Evolutionary conservation across 1,284 basidiomycete genomes (phyloP).

Genomic region (Moesziomyces antarcticus): DNA sequence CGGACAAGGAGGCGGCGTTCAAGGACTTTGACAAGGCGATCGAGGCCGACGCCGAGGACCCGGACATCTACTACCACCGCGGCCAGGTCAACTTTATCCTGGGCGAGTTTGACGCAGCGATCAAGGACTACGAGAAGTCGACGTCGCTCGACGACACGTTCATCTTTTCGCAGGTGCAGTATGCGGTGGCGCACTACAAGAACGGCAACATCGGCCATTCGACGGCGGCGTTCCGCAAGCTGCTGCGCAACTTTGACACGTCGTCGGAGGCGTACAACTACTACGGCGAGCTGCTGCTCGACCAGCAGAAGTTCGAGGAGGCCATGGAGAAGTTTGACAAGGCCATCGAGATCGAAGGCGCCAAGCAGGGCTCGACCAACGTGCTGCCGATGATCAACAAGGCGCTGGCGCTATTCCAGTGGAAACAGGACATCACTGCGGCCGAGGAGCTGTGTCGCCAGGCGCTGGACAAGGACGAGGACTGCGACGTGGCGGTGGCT

Average conservation of each 20-base stretch:
- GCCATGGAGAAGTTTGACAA: conserved; percentile 95
- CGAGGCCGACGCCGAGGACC: conserved; percentile 82
- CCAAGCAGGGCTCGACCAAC: conserved; percentile 48
- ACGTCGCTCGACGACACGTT: conserved; percentile 83
- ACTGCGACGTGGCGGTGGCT: conserved; percentile 95
- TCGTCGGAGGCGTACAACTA: conserved; percentile 68
- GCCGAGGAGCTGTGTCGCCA: conserved; percentile 88
- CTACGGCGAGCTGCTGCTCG: conserved; percentile 93
- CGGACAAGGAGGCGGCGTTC: conserved; percentile 76
- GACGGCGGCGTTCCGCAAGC: conserved; percentile 84
- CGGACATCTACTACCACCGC: conserved; percentile 98
- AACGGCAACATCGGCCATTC: conserved; percentile 79
- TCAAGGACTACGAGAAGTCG: conserved; percentile 89
- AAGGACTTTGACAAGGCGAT: conserved; percentile 92
- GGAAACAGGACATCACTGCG: conserved; percentile 86
- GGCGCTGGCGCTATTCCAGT: conserved; percentile 93
- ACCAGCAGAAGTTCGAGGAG: conserved; percentile 89
- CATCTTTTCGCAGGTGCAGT: conserved; percentile 95
- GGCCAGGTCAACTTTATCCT: conserved; percentile 99
- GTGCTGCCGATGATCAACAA: conserved; percentile 89
- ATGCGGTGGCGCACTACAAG: conserved; percentile 98
- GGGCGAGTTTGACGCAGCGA: conserved; percentile 85
- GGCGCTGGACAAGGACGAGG: conserved; percentile 83
- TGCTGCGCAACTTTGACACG: conserved; percentile 59
- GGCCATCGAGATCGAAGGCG: conserved; percentile 87